A percentile compares a stretch with the other conserved stretches of the same genome.
phyloP scores from a whole-genome alignment of 305 asterid genomes.

The Fraxinus albicans region DNA sequence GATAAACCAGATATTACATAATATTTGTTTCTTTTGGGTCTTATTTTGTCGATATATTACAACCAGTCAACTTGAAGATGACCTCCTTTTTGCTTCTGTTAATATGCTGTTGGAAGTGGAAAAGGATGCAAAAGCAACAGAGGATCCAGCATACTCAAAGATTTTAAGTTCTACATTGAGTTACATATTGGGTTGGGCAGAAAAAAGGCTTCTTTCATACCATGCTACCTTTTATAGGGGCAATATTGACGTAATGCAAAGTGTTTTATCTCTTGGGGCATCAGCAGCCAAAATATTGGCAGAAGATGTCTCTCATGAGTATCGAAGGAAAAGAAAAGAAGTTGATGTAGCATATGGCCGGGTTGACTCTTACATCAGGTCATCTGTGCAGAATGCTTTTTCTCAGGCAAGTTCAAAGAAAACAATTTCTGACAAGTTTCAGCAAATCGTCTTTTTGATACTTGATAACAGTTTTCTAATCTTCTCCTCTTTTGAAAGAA shows the following conservation, averaged over 20 bases:
- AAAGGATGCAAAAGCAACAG: constrained; percentile 43
- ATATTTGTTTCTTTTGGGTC: constrained; percentile 79
- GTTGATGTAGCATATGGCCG: constrained; percentile 45
- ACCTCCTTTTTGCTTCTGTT: constrained; percentile 67
- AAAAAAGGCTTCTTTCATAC: constrained; percentile 56
- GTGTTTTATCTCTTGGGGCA: constrained; percentile 56
- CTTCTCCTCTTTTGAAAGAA: not conserved
- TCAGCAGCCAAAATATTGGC: constrained; percentile 54
- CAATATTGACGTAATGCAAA: constrained; percentile 60
- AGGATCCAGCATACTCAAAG: constrained; percentile 52
- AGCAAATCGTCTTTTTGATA: not conserved
- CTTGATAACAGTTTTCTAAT: not conserved
- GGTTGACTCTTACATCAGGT: constrained; percentile 75
- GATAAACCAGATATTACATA: constrained; percentile 59
- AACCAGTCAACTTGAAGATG: constrained; percentile 60
- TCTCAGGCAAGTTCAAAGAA: constrained; percentile 65
- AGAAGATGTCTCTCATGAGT: constrained; percentile 37
- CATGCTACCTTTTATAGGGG: constrained; percentile 70
- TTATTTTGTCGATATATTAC: constrained; percentile 55
- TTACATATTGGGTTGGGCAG: constrained; percentile 66
- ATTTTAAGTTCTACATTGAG: constrained; percentile 44
- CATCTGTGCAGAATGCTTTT: constrained; percentile 64
- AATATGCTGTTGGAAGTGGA: constrained; percentile 60
- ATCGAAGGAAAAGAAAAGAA: constrained; percentile 43
- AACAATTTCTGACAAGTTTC: not conserved